phyloP scores from a whole-genome alignment of 2,329 filamentous ascomycete species.

The Clathrospora elynae region DNA sequence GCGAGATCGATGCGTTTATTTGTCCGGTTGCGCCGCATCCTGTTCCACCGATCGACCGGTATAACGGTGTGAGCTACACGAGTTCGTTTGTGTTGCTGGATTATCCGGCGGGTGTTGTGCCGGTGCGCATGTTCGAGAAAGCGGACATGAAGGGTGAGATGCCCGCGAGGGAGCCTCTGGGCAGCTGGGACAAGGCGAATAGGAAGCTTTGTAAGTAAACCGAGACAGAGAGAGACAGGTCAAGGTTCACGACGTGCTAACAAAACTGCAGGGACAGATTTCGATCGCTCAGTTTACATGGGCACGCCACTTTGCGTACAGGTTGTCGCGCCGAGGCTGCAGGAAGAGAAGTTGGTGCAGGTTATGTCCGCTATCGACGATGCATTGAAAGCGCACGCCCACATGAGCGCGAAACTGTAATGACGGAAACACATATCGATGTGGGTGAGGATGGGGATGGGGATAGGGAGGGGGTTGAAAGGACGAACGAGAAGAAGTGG shows the following conservation, averaged over 20 bases:
- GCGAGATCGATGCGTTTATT: conserved; percentile 64
- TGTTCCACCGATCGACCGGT: conserved; percentile 65
- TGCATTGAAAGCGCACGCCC: conserved; percentile 39
- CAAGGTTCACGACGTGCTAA: conserved; percentile 15
- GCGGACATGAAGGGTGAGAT: conserved; percentile 59
- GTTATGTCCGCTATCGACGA: conserved; percentile 61
- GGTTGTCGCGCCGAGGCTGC: conserved; percentile 60
- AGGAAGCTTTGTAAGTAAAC: conserved; percentile 58
- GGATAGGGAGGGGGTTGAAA: too few species aligned
- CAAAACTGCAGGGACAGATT: conserved; percentile 46
- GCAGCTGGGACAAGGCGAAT: conserved; percentile 66
- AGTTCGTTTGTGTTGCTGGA: conserved; percentile 66
- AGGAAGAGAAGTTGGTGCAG: conserved; percentile 59
- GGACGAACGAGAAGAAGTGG: too few species aligned
- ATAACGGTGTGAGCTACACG: conserved; percentile 67
- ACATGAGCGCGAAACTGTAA: conserved; percentile 21
- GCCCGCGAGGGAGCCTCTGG: conserved; percentile 46
- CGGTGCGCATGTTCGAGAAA: conserved; percentile 57
- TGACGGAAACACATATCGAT: background rate
- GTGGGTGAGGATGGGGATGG: background rate
- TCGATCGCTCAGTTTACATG: conserved; percentile 60
- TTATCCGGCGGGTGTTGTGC: conserved; percentile 63
- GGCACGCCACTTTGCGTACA: conserved; percentile 62
- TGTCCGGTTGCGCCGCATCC: conserved; percentile 69
- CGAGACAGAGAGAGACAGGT: too few species aligned